These are phyloP conservation scores for Amauroascus verrucosus DNA, from an alignment of 2,329 filamentous ascomycete genomes.

Conservation along the genomic window DNA sequence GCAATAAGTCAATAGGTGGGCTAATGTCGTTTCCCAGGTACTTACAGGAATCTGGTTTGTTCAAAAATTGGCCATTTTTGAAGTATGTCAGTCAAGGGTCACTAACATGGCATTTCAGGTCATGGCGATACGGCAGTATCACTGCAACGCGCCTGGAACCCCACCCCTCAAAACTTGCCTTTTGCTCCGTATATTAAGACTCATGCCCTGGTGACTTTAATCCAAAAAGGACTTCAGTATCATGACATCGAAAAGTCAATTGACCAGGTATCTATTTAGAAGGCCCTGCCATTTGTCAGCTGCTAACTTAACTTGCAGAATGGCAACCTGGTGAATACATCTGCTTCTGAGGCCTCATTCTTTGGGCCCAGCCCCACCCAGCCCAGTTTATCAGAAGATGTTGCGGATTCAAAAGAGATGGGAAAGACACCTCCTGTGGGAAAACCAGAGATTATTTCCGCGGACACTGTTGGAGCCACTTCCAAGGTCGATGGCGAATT, in stretches of 20 bases:
- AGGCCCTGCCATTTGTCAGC: neutral
- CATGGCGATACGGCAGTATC: constrained; percentile 51
- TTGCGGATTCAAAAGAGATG: neutral
- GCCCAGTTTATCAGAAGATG: constrained; percentile 22
- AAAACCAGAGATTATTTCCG: constrained; percentile 9
- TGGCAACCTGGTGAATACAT: constrained; percentile 29
- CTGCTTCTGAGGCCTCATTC: constrained; percentile 33
- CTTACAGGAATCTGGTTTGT: constrained; percentile 47
- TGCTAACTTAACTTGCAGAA: constrained; percentile 22
- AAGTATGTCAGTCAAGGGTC: constrained; percentile 14
- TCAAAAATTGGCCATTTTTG: constrained; percentile 9
- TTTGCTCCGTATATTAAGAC: constrained; percentile 51
- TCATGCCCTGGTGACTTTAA: constrained; percentile 50
- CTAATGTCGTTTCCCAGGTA: constrained; percentile 32
- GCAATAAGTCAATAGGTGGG: constrained; percentile 17
- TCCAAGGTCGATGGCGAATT: constrained; percentile 20
- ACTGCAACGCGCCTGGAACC: constrained; percentile 53
- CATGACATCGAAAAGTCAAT: constrained; percentile 42
- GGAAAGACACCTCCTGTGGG: neutral
- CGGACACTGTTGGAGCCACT: constrained; percentile 21
- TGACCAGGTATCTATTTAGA: constrained; percentile 35
- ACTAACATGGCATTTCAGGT: constrained; percentile 28
- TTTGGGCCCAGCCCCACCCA: constrained; percentile 38
- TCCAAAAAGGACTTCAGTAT: constrained; percentile 53
- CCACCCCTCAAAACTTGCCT: constrained; percentile 50